Conservation (phyloP, 1,284 basidiomycete genomes). For the Ceratobasidium sp. region DNA sequence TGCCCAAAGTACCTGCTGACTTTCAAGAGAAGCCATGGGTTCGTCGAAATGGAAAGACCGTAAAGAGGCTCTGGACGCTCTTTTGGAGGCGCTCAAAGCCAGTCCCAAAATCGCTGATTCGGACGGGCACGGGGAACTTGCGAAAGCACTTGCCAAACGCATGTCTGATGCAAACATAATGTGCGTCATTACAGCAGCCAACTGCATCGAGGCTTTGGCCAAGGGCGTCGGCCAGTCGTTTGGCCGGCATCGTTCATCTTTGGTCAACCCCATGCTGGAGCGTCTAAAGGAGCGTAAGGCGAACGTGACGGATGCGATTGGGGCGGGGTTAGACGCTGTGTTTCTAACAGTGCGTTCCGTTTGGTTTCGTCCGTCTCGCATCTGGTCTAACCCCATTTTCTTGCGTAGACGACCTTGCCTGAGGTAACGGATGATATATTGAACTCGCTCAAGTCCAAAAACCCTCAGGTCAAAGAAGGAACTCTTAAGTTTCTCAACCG, state of each 20-base stretch:
- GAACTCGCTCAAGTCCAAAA: constrained; percentile 84
- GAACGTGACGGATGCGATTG: constrained; percentile 88
- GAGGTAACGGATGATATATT: constrained; percentile 89
- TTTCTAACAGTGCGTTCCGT: constrained; percentile 73
- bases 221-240: constrained; percentile 81
- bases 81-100: constrained; percentile 73
- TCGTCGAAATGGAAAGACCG: constrained; percentile 99
- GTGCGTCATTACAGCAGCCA: constrained; percentile 90
- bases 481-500: constrained; percentile 88
- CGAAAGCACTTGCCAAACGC: constrained; percentile 78
- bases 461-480: constrained; percentile 96
- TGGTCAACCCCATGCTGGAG: constrained; percentile 84
- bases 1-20: constrained; percentile 75
- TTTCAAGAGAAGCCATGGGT: constrained; percentile 74
- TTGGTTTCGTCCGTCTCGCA: not conserved
- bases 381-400: constrained; percentile 43
- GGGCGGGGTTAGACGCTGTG: constrained; percentile 86
- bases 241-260: constrained; percentile 73
- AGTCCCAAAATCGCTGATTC: constrained; percentile 82
- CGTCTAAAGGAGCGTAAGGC: constrained; percentile 94
- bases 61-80: constrained; percentile 88
- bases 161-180: constrained; percentile 96
- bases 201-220: constrained; percentile 85
- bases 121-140: constrained; percentile 73
- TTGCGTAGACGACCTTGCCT: constrained; percentile 70